Evolutionary conservation across 202 grass and related monocot genomes (phyloP).

Genomic region (Panicum virgatum): DNA sequence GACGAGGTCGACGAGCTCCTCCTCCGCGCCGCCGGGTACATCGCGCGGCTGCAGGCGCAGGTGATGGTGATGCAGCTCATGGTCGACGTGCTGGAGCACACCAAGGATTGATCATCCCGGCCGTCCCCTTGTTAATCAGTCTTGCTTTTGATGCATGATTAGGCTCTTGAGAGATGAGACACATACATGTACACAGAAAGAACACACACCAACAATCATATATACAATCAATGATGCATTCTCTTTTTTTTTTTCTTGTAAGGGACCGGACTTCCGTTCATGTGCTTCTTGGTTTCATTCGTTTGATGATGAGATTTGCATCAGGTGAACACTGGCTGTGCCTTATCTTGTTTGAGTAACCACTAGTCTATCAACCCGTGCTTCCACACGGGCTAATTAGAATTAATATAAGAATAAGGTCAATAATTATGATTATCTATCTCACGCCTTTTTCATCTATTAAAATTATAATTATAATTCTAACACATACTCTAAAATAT

Average conservation of each 20-base stretch:
- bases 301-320: not conserved
- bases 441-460: too few relatives aligned
- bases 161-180: not conserved
- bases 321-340: too few relatives aligned
- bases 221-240: not conserved
- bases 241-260: not conserved
- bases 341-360: too few relatives aligned
- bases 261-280: not conserved
- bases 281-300: not conserved
- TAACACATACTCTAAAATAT: too few relatives aligned
- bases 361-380: too few relatives aligned
- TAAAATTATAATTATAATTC: too few relatives aligned
- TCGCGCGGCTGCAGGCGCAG: slow-evolving; percentile 58
- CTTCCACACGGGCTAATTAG: too few relatives aligned
- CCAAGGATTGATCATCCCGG: not conserved
- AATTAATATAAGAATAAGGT: too few relatives aligned
- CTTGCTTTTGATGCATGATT: not conserved
- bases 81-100: slow-evolving; percentile 41
- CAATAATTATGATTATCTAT: too few relatives aligned
- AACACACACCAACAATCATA: not conserved
- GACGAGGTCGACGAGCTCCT: slow-evolving; percentile 46
- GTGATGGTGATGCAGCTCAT: slow-evolving; percentile 66
- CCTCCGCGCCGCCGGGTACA: slow-evolving; percentile 51
- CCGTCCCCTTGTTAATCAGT: not conserved
- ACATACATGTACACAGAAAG: not conserved